Conservation (phyloP, 2,329 filamentous ascomycete genomes). For the Lasiodiplodia citricola region DNA sequence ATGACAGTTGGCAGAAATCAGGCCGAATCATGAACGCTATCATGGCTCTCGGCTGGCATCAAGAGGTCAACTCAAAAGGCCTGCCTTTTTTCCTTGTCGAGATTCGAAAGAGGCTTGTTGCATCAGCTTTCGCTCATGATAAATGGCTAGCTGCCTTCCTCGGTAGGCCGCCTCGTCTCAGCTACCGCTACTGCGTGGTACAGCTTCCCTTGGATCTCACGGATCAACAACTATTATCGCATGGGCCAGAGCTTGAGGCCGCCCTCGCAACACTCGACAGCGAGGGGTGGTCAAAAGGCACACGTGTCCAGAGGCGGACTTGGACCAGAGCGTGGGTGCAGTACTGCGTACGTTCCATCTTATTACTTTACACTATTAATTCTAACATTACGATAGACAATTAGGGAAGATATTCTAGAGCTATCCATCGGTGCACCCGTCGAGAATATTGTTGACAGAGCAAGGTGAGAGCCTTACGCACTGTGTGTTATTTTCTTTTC, state of each 20-base stretch:
- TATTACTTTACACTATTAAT: neutral
- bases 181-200: constrained; percentile 59
- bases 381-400: neutral
- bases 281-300: constrained; percentile 38
- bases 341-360: constrained; percentile 44
- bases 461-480: constrained; percentile 30
- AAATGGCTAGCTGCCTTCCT: constrained; percentile 59
- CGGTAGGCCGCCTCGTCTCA: constrained; percentile 60
- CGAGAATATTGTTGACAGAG: constrained; percentile 46
- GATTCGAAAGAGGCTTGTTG: constrained; percentile 41
- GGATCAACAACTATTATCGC: constrained; percentile 55
- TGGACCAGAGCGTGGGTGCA: constrained; percentile 54
- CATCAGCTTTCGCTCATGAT: constrained; percentile 48
- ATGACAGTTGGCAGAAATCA: constrained; percentile 41
- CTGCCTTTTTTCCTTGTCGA: constrained; percentile 44
- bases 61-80: constrained; percentile 29
- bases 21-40: constrained; percentile 37
- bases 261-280: constrained; percentile 8
- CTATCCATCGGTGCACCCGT: constrained; percentile 54
- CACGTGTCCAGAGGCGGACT: constrained; percentile 52
- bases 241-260: constrained; percentile 32
- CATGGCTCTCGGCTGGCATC: constrained; percentile 45
- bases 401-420: constrained; percentile 63
- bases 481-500: no score
- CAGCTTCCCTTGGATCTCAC: constrained; percentile 61